Percentiles rank a stretch among this genome's conserved stretches.
Evolutionary conservation across 139 green algal genomes (phyloP).

Genomic region (Yamagishiella unicocca): DNA sequence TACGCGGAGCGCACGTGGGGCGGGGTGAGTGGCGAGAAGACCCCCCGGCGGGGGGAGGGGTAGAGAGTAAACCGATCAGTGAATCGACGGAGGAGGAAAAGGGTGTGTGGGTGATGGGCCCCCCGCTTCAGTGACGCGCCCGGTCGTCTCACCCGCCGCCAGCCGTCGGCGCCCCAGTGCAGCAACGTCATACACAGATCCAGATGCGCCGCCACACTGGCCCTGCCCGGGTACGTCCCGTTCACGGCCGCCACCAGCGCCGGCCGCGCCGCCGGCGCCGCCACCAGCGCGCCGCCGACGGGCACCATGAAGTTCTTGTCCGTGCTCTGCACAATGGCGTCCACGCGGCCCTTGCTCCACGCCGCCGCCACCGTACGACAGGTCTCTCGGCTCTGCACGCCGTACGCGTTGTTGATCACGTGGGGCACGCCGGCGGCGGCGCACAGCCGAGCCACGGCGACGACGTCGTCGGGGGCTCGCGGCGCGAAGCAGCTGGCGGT

Average conservation of each 20-base stretch:
- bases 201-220: slow-evolving; percentile 80
- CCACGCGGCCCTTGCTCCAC: slow-evolving; percentile 81
- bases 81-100: not conserved
- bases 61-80: too few species aligned
- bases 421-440: slow-evolving; percentile 75
- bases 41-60: too few species aligned
- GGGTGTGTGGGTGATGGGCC: not conserved
- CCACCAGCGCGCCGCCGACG: slow-evolving; percentile 85
- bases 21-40: too few species aligned
- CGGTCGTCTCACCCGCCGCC: slow-evolving; percentile 55
- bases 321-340: slow-evolving; percentile 88
- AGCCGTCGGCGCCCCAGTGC: slow-evolving; percentile 83
- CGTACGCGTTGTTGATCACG: slow-evolving; percentile 99
- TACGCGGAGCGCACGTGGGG: slow-evolving; percentile 50
- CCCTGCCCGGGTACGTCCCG: slow-evolving; percentile 86
- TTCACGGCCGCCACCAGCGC: slow-evolving; percentile 83
- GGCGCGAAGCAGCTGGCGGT: slow-evolving; percentile 98
- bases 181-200: slow-evolving; percentile 97
- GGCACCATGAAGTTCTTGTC: slow-evolving; percentile 99
- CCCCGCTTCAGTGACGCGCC: too few species aligned
- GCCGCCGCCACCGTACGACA: slow-evolving; percentile 57
- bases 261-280: slow-evolving; percentile 42
- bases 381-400: slow-evolving; percentile 81
- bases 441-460: slow-evolving; percentile 87
- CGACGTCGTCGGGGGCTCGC: slow-evolving; percentile 65